phyloP scores from a whole-genome alignment of 1,284 basidiomycete genomes.

The Microbotryum scabiosae region DNA sequence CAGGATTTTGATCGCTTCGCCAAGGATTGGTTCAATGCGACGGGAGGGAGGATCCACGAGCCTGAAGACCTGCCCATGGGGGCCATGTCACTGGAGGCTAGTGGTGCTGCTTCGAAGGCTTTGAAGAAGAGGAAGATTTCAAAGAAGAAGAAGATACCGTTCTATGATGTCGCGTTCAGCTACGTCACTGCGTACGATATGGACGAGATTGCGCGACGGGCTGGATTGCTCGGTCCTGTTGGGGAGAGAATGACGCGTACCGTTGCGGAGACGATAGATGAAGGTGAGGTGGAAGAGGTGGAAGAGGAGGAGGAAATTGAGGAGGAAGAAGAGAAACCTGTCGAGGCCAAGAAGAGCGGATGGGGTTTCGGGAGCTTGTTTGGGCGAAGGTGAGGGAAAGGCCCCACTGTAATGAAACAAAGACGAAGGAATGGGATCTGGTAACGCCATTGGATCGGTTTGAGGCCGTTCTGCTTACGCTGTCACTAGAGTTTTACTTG shows the following conservation, averaged over 20 bases:
- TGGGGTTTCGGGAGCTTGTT: too few species aligned
- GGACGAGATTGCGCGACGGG: conserved; percentile 50
- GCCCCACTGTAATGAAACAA: too few species aligned
- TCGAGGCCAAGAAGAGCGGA: too few species aligned
- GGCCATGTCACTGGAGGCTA: conserved; percentile 7
- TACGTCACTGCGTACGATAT: conserved; percentile 63
- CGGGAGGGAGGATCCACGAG: conserved; percentile 13
- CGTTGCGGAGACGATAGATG: conserved; percentile 3
- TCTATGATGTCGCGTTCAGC: conserved; percentile 91
- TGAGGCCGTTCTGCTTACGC: too few species aligned
- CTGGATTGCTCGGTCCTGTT: conserved; percentile 5
- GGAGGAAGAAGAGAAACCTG: conserved; percentile 36
- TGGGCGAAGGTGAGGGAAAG: too few species aligned
- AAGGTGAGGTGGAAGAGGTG: conserved; percentile 33
- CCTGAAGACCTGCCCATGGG: conserved; percentile 9
- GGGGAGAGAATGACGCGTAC: conserved; percentile 49
- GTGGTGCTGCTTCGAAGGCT: not conserved
- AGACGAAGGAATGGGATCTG: too few species aligned
- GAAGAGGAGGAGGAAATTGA: conserved; percentile 37
- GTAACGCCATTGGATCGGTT: too few species aligned
- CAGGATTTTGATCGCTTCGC: conserved; percentile 10
- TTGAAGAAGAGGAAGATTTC: conserved; percentile 20
- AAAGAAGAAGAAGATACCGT: conserved; percentile 61
- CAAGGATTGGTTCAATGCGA: conserved; percentile 25
- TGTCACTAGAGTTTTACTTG: too few species aligned